Evolutionary conservation across 2,329 filamentous ascomycete species (phyloP), one percentile per base, ranked within the genome.

Genomic region (Curvularia sp.): DNA sequence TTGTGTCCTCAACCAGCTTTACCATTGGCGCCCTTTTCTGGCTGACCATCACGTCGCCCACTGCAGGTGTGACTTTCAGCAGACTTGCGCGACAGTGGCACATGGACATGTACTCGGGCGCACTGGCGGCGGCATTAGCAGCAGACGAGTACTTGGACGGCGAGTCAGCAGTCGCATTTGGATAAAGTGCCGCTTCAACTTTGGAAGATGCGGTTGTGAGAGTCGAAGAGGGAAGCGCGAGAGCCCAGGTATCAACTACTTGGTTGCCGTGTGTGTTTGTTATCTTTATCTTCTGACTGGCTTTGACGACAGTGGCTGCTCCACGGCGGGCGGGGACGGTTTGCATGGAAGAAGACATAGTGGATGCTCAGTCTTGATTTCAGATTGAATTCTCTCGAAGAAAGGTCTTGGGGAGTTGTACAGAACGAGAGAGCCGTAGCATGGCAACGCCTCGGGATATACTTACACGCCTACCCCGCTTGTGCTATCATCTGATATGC

Each of bases 161-260:
- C 1, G 71, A 72, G 9, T 61, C 51, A 13, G 69, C 38, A 13
- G 64, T 72, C 2, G 67, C 64, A 53, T 67, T 70, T 26, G 73
- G 73, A 41, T 68, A 75, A 38, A 75, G 57, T 3, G 72, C 61
- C 4, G 72, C 73, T 56, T 66, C 62, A 55, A 68, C 35, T 39
- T 64, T 68, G n/a, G 67, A 61, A n/a, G 66, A 67, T 15, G 60
- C 22, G 18, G 63, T 68, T 15, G 55, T 49, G n/a, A 71, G 55
- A 28, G 24, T 38, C 1, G 65, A 56, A 5, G 62, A 63, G 41
- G 73, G 70, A 0, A 79, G 69, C 10, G 78, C 76, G 58, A 83
- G 79, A 3, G 79, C 79, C 80, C 80, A 83, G 46, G 81, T 82
- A 63, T 84, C 82, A 41, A 83, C 73, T 20, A 84, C 81, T 69